Base-by-base conservation (phyloP, 2,329 filamentous ascomycete species). In the Herpotrichia juniperi region DNA sequence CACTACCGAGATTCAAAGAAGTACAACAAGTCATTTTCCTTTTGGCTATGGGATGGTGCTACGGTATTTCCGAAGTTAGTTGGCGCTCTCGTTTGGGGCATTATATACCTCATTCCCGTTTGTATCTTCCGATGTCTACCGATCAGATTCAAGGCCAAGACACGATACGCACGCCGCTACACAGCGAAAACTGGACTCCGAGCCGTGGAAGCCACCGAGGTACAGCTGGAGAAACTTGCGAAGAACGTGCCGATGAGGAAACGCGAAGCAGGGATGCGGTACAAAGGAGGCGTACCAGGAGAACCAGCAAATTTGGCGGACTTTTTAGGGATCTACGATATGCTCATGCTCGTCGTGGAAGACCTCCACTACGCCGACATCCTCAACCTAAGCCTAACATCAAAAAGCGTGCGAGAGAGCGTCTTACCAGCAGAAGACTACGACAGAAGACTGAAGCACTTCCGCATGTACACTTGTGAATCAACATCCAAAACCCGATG, bases 321-420 rank as follows among this genome's bases (percentile, higher is more conserved):
- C 2, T 69, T 71, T 31, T 46, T 71, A n/a, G 40, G 51, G n/a
- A 56, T 62, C 17, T 71, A 69, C 47, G 68, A 71, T 40, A 63
- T 71, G 34, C 51, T 71, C 3, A 60, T 71, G 14, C 46, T 61
- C 3, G 56, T 69, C 26, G 45, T 53, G 2, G 32, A 58, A 31
- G n/a, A 69, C n/a, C 55, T 69, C 2, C 67, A 71, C 50, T 69
- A 63, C 52, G 16, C 46, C 10, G 68, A 71, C 51, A 30, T 69
- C 14, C 30, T 58, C 28, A 64, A 57, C 34, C 57, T 71, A n/a
- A 51, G 54, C 21, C 49, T 57, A 1, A 56, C 62, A n/a, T 69
- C 66, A 1, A 66, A 62, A 37, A 59, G 56, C 46, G 56, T 71
- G 3, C 59, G 62, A 14, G 48, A 63, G 34, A 46, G 57, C 5